phyloP scores from a whole-genome alignment of 768 basidiomycete species.

The Boletus coccyginus region DNA sequence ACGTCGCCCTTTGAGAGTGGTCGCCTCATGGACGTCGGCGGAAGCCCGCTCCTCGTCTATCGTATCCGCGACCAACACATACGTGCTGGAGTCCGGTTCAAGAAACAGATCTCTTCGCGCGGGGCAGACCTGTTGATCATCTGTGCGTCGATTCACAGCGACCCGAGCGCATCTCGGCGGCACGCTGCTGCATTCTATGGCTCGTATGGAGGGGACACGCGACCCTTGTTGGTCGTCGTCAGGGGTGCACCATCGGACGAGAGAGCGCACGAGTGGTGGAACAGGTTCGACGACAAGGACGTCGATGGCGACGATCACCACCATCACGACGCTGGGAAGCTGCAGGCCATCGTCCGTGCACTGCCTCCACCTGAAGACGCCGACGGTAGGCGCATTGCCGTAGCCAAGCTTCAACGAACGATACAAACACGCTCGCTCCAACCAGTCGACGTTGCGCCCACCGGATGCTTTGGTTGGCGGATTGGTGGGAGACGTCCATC shows the following conservation, averaged over 20 bases:
- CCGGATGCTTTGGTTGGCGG: slow-evolving; percentile 24
- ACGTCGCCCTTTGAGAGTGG: slow-evolving; percentile 18
- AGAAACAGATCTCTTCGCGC: slow-evolving; percentile 21
- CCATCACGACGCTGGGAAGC: neutral
- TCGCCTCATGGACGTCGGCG: slow-evolving; percentile 19
- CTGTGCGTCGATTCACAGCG: slow-evolving; percentile 13
- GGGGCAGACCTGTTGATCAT: slow-evolving; percentile 26
- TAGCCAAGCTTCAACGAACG: slow-evolving; percentile 9
- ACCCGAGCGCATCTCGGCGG: slow-evolving; percentile 5
- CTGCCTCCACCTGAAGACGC: slow-evolving; percentile 10
- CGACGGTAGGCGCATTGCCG: neutral
- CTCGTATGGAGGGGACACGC: slow-evolving; percentile 26
- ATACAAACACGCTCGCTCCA: slow-evolving; percentile 25
- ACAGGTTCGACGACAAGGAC: neutral
- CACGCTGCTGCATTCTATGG: slow-evolving; percentile 14
- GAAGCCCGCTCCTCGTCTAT: slow-evolving; percentile 16
- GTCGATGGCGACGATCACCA: neutral
- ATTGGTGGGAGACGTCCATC: slow-evolving; percentile 1
- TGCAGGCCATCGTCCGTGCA: slow-evolving; percentile 24
- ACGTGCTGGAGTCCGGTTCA: slow-evolving; percentile 22
- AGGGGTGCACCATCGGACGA: slow-evolving; percentile 19
- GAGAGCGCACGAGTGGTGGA: slow-evolving; percentile 23
- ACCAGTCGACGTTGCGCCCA: slow-evolving; percentile 17
- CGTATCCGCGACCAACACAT: slow-evolving; percentile 22
- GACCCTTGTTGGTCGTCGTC: slow-evolving; percentile 26